Conservation (phyloP, 192 early-diverging fungal genomes). For the Spinellus fusiger region DNA sequence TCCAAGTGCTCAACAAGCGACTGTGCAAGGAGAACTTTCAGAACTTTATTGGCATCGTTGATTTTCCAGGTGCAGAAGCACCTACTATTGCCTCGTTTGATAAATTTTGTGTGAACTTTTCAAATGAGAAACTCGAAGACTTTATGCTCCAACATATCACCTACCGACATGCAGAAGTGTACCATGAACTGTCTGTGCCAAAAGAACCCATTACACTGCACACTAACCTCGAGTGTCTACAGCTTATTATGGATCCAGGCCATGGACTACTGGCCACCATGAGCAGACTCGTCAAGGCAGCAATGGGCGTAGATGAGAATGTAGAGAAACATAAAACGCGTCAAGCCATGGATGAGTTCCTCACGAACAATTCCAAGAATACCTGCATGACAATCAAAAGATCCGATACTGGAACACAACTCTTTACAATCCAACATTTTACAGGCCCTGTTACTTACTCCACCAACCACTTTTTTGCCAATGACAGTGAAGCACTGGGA, state of each 20-base stretch:
- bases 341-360: slow-evolving; percentile 36
- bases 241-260: slow-evolving; percentile 58
- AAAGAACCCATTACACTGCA: slow-evolving; percentile 43
- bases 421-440: slow-evolving; percentile 82
- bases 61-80: slow-evolving; percentile 74
- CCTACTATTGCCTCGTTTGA: slow-evolving; percentile 50
- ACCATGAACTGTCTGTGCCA: slow-evolving; percentile 47
- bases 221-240: slow-evolving; percentile 58
- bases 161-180: slow-evolving; percentile 56
- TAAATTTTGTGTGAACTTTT: slow-evolving; percentile 70
- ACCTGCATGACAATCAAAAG: slow-evolving; percentile 28
- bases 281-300: slow-evolving; percentile 50
- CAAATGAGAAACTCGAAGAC: slow-evolving; percentile 81
- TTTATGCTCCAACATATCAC: slow-evolving; percentile 68
- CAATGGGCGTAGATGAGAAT: slow-evolving; percentile 29
- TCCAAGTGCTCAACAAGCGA: slow-evolving; percentile 75
- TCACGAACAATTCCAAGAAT: slow-evolving; percentile 38
- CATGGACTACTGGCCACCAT: slow-evolving; percentile 63
- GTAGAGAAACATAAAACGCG: slow-evolving; percentile 37
- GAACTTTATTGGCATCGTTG: slow-evolving; percentile 76
- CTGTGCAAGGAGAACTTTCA: slow-evolving; percentile 57
- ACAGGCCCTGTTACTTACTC: slow-evolving; percentile 61
- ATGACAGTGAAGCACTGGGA: slow-evolving; percentile 73
- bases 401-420: slow-evolving; percentile 17
- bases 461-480: slow-evolving; percentile 56